Conservation (phyloP, 345 rosid genomes). For the Laguncularia racemosa region DNA sequence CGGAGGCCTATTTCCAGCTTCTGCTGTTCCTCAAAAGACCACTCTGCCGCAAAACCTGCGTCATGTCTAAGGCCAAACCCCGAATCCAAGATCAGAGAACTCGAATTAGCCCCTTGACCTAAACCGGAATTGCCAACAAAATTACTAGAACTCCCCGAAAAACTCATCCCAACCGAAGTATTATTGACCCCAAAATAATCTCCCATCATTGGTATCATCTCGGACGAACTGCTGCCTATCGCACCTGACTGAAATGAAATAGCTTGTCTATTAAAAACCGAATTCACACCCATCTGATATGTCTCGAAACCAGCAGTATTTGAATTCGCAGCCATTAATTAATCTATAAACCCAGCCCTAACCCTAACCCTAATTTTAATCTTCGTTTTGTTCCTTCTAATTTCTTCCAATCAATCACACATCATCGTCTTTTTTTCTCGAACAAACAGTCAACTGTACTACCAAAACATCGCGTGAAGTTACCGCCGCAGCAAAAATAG, state of each 20-base stretch:
- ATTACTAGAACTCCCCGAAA: conserved; percentile 32
- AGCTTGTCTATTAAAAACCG: conserved; percentile 38
- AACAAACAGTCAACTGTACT: too few species aligned
- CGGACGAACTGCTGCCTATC: conserved; percentile 34
- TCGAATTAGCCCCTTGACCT: conserved; percentile 28
- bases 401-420: too few species aligned
- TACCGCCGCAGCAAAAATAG: too few species aligned
- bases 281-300: conserved; percentile 9
- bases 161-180: conserved; percentile 17
- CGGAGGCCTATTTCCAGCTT: conserved; percentile 64
- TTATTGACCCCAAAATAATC: conserved; percentile 33
- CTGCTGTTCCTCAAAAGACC: conserved; percentile 74
- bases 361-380: not conserved
- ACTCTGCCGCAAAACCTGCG: conserved; percentile 58
- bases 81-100: conserved; percentile 46
- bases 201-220: conserved; percentile 31
- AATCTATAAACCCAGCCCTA: not conserved
- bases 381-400: not conserved
- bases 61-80: conserved; percentile 51
- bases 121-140: conserved; percentile 27
- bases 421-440: too few species aligned
- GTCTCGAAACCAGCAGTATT: conserved; percentile 36
- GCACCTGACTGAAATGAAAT: conserved; percentile 44
- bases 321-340: conserved; percentile 58
- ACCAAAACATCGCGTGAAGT: too few species aligned